These are phyloP conservation scores for Aurinia saxatilis DNA, from an alignment of 345 rosid species.

Conservation along the genomic window DNA sequence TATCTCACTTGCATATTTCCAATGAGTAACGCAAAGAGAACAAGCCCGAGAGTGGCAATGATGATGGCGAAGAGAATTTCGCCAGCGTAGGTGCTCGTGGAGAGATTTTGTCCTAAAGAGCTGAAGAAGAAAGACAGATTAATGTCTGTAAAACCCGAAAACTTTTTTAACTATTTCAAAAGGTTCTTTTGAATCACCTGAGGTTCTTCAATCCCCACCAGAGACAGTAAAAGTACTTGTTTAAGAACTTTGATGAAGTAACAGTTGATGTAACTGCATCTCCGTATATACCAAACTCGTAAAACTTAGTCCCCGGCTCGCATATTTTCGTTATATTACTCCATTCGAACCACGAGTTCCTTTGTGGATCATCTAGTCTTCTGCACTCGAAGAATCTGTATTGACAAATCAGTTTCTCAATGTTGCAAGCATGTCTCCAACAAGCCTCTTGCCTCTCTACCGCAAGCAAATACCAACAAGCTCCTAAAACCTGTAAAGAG, in stretches of 20 bases:
- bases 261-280: conserved; percentile 55
- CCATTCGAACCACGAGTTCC: conserved; percentile 50
- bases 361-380: conserved; percentile 24
- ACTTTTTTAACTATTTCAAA: neutral
- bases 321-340: conserved; percentile 64
- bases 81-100: conserved; percentile 73
- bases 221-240: conserved; percentile 85
- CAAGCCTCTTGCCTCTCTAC: conserved; percentile 81
- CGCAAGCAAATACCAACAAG: conserved; percentile 92
- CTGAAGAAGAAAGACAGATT: conserved; percentile 27
- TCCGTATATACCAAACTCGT: conserved; percentile 70
- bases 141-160: neutral
- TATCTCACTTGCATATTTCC: conserved; percentile 87
- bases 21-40: conserved; percentile 84
- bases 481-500: conserved; percentile 68
- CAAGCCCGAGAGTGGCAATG: conserved; percentile 73
- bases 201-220: conserved; percentile 97
- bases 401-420: conserved; percentile 43
- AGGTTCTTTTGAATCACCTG: conserved; percentile 34
- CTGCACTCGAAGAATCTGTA: conserved; percentile 63
- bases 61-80: conserved; percentile 73
- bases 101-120: conserved; percentile 74
- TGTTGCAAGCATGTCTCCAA: conserved; percentile 62
- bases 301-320: conserved; percentile 36
- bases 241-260: conserved; percentile 50